Base-by-base conservation (phyloP, 2,329 filamentous ascomycete genomes). In the Colletotrichum caudatum region DNA sequence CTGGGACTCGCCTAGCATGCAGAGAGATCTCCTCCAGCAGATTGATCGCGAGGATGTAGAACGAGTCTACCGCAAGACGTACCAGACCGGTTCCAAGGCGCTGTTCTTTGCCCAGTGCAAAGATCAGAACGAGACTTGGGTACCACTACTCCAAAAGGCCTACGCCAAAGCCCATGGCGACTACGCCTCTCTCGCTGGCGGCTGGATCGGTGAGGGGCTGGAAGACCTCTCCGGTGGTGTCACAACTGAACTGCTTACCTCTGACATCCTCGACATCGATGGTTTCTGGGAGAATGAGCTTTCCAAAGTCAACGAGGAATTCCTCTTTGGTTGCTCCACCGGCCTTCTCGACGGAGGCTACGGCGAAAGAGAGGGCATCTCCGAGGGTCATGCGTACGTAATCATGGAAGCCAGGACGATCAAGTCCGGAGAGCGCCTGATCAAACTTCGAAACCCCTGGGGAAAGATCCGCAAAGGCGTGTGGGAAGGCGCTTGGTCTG, bases 111-210 rank as follows among this genome's bases (percentile, higher is more conserved):
- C 91, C 2, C 91, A 92, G 77, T 94, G 91, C 81, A 88, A 88
- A 72, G 89, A 93, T 73, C 89, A 91, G 44, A 94, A 94, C 77
- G 93, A 95, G 79, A 95, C 93, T 0, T 96, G 93, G 93, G 85
- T 95, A 6, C 92, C 93, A 0, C 82, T 96, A 33, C 83, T 95
- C 1, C 93, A 95, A 77, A 95, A 95, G 80, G 93, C 93, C 1
- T 95, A 93, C 78, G 93, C 93, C 26, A 96, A 96, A 80, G 92
- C 92, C 0, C 93, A 96, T 76, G 93, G 93, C 3, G 93, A 94
- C 75, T 95, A 92, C 75, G 89, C 85, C 20, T 88, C 92, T 0
- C 89, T 94, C 48, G 85, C 90, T 44, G 92, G 92, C 33, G 92
- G 92, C 9, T 93, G 90, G 81, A 91, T 92, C 23, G 91, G 88